phyloP scores from a whole-genome alignment of 2,329 filamentous ascomycete species.

The Ilyonectria mors-panacis region DNA sequence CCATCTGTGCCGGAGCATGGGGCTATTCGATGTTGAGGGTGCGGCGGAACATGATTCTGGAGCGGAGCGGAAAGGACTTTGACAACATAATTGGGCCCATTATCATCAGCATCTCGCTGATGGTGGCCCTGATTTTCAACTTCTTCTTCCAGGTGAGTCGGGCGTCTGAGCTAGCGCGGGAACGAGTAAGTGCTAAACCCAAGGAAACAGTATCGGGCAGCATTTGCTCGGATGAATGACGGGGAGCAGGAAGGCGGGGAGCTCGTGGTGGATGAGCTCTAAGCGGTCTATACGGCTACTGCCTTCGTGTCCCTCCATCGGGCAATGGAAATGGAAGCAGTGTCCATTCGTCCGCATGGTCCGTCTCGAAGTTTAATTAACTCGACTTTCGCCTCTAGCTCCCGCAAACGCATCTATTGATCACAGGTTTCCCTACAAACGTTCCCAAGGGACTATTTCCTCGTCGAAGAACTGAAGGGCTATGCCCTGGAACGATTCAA shows the following conservation, averaged over 20 bases:
- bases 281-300: too few relatives aligned
- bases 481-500: too few relatives aligned
- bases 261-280: too few relatives aligned
- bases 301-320: too few relatives aligned
- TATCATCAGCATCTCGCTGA: constrained; percentile 83
- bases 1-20: constrained; percentile 86
- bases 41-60: constrained; percentile 82
- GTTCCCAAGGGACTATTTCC: too few relatives aligned
- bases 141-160: constrained; percentile 83
- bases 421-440: too few relatives aligned
- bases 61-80: constrained; percentile 90
- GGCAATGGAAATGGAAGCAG: too few relatives aligned
- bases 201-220: constrained; percentile 45
- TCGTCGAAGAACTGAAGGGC: too few relatives aligned
- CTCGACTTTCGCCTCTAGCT: too few relatives aligned
- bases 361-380: too few relatives aligned
- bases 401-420: too few relatives aligned
- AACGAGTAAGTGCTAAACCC: constrained; percentile 2
- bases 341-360: too few relatives aligned
- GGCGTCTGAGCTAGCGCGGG: not conserved
- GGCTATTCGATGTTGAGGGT: constrained; percentile 86
- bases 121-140: constrained; percentile 84
- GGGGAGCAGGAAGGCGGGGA: not conserved
- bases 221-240: constrained; percentile 39
- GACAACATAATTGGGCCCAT: constrained; percentile 88